Evolutionary conservation across 140 eudicot species (phyloP), one percentile per base, ranked within the genome.

Genomic region (Cichorium intybus): DNA sequence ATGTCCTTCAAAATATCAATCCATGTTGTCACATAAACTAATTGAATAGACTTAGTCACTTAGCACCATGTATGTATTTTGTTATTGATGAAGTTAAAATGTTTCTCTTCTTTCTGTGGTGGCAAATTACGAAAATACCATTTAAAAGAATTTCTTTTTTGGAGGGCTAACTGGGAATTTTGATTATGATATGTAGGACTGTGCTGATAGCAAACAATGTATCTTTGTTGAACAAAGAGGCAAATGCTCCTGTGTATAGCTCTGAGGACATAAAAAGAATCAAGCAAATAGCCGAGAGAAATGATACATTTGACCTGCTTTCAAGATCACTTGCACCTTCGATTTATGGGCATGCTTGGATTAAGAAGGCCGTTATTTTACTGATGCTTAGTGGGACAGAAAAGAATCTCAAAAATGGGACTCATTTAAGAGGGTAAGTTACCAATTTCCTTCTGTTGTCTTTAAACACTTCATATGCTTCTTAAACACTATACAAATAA

Each of bases 331-430:
- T 93, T 47, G 99, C 99, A 57, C 99, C 99, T 59, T 92, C 99
- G 37, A 88, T 92, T 55, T 85, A 88, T 74, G 99, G 99, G 70
- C 99, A 92, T 73, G 48, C 75, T 17, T 93, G 99, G 99, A 93
- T 93, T 61, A 93, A 93, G 75, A 93, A 93, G 73, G 97, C 99
- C 17, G 90, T 93, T 59, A 53, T 88, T 62, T 66, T 93, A 18
- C 79, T 93, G 47, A 93, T 93, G 99, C 99, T 93, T 60, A 93
- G 99, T 28, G 99, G 99, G 69, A 77, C 81, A 33, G 99, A 93
- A 70, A 92, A 92, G 81, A 92, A 92, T 81, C 75, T 93, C 52
- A 88, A 93, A 73, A 93, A 93, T 35, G 97, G 97, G 62, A 93
- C 99, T n/a, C 99, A 93, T 76, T 80, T 93, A 46, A 75, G 99